Evolutionary conservation across 768 basidiomycete species (phyloP).

Genomic region (Holtermannia corniformis): DNA sequence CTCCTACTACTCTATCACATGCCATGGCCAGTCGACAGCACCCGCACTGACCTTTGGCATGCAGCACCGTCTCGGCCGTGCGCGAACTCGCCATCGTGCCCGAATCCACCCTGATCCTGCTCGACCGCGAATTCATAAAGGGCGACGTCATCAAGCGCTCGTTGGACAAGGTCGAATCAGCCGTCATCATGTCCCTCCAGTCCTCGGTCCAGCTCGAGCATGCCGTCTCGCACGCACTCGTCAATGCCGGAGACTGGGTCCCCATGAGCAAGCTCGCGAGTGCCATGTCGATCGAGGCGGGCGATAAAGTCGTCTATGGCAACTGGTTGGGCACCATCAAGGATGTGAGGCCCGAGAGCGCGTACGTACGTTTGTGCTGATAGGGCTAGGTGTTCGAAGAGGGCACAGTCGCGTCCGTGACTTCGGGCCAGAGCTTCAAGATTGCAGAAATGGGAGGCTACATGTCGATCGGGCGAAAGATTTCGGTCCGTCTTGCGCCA

Average conservation of each 20-base stretch:
- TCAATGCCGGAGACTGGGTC: slow-evolving; percentile 54
- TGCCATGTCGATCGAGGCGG: slow-evolving; percentile 50
- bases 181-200: slow-evolving; percentile 58
- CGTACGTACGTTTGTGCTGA: too few relatives aligned
- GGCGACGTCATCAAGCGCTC: slow-evolving; percentile 77
- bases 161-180: slow-evolving; percentile 63
- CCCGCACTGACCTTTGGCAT: not conserved
- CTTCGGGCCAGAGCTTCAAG: not conserved
- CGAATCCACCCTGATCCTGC: slow-evolving; percentile 58
- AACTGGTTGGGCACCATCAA: slow-evolving; percentile 87
- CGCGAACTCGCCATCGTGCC: slow-evolving; percentile 58
- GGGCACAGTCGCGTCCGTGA: slow-evolving; percentile 38
- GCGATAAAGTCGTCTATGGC: slow-evolving; percentile 70
- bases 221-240: slow-evolving; percentile 54
- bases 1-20: not conserved
- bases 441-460: not conserved
- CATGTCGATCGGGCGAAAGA: not conserved
- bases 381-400: slow-evolving; percentile 66
- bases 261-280: slow-evolving; percentile 52
- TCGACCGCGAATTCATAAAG: slow-evolving; percentile 65
- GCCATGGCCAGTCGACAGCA: not conserved
- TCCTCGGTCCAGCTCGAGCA: slow-evolving; percentile 64
- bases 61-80: slow-evolving; percentile 44
- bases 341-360: too few relatives aligned
- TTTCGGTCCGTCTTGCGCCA: not conserved